A percentile compares a stretch with the other conserved stretches of the same genome.
These are phyloP conservation scores for Colletotrichum chlorophyti DNA, from an alignment of 2,329 filamentous ascomycete genomes.

Conservation along the genomic window DNA sequence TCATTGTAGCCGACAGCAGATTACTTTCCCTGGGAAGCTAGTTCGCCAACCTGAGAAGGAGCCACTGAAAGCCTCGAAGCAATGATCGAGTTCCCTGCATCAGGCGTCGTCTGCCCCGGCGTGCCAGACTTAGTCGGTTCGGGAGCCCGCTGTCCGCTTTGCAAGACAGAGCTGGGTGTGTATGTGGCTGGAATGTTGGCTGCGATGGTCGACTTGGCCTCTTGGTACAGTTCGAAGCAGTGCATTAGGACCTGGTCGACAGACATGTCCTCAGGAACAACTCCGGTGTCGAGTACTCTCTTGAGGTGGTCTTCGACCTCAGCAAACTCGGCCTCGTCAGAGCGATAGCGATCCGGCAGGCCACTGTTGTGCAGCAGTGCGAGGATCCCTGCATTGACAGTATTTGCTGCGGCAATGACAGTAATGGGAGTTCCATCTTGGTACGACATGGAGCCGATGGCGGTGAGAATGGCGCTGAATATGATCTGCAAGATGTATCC, in stretches of 20 bases:
- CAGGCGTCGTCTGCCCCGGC: constrained; percentile 2
- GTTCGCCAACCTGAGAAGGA: background rate
- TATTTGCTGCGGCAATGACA: constrained; percentile 57
- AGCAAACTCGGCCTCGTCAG: constrained; percentile 56
- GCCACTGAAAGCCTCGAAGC: constrained; percentile 12
- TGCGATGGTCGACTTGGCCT: constrained; percentile 53
- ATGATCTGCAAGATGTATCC: constrained; percentile 57
- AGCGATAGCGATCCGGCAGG: constrained; percentile 57
- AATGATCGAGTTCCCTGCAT: constrained; percentile 11
- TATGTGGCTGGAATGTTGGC: constrained; percentile 54
- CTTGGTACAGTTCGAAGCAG: constrained; percentile 53
- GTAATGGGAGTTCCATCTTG: constrained; percentile 48
- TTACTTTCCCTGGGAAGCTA: background rate
- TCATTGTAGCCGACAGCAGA: no score
- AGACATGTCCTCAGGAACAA: constrained; percentile 49
- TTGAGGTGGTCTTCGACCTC: constrained; percentile 58
- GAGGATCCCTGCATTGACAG: constrained; percentile 55
- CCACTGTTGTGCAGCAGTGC: constrained; percentile 62
- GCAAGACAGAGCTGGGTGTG: constrained; percentile 30
- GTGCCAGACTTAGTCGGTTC: constrained; percentile 1
- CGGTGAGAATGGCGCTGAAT: constrained; percentile 55
- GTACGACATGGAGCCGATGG: constrained; percentile 51
- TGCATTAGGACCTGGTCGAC: constrained; percentile 54
- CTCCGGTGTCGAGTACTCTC: constrained; percentile 54
- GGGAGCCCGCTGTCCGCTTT: constrained; percentile 8